These are phyloP conservation scores for Globisporangium okanoganense DNA, from an alignment of 352 stramenopile species.

Conservation along the genomic window DNA sequence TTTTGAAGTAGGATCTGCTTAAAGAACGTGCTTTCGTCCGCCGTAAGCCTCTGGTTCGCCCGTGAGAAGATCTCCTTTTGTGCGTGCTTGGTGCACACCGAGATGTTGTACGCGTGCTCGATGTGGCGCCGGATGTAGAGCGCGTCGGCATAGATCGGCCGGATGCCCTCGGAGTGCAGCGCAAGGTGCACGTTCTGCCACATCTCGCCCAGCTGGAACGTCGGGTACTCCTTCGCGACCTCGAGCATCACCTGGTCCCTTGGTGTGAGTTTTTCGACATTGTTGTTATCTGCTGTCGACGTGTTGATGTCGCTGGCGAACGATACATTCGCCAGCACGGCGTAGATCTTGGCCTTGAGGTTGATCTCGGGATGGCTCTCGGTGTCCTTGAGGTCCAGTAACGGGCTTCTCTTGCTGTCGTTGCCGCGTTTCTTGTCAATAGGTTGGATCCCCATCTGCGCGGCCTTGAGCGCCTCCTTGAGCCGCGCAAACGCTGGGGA, in stretches of 20 bases:
- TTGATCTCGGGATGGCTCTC: constrained; percentile 49
- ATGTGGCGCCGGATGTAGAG: constrained; percentile 71
- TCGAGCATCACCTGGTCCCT: constrained; percentile 69
- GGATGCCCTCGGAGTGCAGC: constrained; percentile 56
- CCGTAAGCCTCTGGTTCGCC: constrained; percentile 11
- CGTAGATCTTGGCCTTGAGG: constrained; percentile 71
- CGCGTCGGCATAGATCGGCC: constrained; percentile 71
- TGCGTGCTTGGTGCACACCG: constrained; percentile 53
- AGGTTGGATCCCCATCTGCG: constrained; percentile 19
- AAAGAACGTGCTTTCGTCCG: constrained; percentile 46
- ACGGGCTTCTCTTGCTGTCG: constrained; percentile 8
- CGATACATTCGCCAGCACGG: constrained; percentile 57
- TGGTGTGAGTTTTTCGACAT: constrained; percentile 20
- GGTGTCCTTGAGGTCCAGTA: constrained; percentile 30
- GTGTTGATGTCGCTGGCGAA: constrained; percentile 32
- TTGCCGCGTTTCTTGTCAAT: constrained; percentile 11
- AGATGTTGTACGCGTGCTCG: constrained; percentile 68
- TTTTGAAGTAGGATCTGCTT: constrained; percentile 57
- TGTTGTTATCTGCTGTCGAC: background rate
- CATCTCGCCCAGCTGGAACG: constrained; percentile 63
- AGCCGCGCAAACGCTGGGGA: constrained; percentile 68
- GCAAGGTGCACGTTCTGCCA: constrained; percentile 69
- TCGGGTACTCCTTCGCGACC: constrained; percentile 66
- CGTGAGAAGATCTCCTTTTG: constrained; percentile 47
- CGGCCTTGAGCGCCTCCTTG: constrained; percentile 61